These are phyloP conservation scores for Eimeria necatrix DNA, from an alignment of 169 alveolate genomes.

Conservation along the genomic window DNA sequence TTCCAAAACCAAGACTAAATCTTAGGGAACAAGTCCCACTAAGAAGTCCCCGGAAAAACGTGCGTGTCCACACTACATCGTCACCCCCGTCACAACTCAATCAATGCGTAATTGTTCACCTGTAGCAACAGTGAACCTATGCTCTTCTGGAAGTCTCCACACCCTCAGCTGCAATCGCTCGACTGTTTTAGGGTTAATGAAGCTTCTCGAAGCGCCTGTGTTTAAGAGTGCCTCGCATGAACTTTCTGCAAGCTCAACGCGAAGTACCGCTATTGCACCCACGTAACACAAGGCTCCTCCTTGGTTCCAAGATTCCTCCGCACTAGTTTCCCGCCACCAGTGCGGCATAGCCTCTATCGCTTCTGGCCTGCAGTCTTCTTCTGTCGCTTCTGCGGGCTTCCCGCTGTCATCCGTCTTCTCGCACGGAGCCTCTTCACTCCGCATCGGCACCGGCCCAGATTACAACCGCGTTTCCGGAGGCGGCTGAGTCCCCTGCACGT, in stretches of 20 bases:
- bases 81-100: neutral
- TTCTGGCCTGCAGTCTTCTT: too few relatives aligned
- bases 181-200: neutral
- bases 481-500: too few relatives aligned
- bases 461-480: too few relatives aligned
- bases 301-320: neutral
- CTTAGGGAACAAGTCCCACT: neutral
- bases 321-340: neutral
- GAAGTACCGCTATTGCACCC: neutral
- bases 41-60: neutral
- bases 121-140: neutral
- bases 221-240: neutral
- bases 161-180: constrained; percentile 4
- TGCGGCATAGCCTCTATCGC: too few relatives aligned
- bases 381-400: too few relatives aligned
- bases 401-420: too few relatives aligned
- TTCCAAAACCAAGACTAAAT: neutral
- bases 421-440: too few relatives aligned
- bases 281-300: neutral
- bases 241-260: neutral
- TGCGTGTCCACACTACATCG: neutral
- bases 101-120: neutral
- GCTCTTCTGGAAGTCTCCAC: neutral
- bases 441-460: too few relatives aligned
- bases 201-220: neutral